Evolutionary conservation across 2,329 filamentous ascomycete genomes (phyloP).

Genomic region (Verticillium zaregamsianum): DNA sequence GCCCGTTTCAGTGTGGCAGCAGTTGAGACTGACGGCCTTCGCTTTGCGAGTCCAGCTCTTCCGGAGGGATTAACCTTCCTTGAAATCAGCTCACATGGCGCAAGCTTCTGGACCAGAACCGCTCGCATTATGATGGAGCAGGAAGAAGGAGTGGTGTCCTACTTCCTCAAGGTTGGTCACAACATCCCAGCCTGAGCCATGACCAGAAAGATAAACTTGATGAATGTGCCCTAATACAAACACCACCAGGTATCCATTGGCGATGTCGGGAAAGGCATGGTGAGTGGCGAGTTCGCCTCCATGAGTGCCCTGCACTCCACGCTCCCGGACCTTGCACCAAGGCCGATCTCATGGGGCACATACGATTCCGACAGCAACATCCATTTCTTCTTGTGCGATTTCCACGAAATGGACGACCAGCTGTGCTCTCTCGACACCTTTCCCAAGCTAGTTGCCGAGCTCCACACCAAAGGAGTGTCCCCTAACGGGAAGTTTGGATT

Average conservation of each 20-base stretch:
- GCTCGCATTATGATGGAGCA: not conserved
- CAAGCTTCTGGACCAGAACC: not conserved
- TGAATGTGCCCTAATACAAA: no score
- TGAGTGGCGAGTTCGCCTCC: not conserved
- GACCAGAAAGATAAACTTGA: no score
- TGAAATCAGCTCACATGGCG: not conserved
- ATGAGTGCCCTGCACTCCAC: not conserved
- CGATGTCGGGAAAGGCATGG: not conserved
- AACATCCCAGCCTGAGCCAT: no score
- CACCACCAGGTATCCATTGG: no score
- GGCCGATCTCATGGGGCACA: not conserved
- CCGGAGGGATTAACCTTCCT: not conserved
- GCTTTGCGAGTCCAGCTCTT: not conserved
- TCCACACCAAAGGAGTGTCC: not conserved
- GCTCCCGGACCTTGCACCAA: not conserved
- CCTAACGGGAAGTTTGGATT: constrained; percentile 15
- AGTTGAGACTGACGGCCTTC: no score
- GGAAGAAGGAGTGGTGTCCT: not conserved
- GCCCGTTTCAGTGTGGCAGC: no score
- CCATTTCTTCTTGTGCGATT: not conserved
- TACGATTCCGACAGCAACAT: not conserved
- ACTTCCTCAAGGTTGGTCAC: not conserved
- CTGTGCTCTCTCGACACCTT: not conserved
- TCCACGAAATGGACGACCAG: not conserved
- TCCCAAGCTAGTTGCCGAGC: not conserved